These are phyloP conservation scores for Trametes pubescens DNA, from an alignment of 1,284 basidiomycete genomes.

Conservation along the genomic window DNA sequence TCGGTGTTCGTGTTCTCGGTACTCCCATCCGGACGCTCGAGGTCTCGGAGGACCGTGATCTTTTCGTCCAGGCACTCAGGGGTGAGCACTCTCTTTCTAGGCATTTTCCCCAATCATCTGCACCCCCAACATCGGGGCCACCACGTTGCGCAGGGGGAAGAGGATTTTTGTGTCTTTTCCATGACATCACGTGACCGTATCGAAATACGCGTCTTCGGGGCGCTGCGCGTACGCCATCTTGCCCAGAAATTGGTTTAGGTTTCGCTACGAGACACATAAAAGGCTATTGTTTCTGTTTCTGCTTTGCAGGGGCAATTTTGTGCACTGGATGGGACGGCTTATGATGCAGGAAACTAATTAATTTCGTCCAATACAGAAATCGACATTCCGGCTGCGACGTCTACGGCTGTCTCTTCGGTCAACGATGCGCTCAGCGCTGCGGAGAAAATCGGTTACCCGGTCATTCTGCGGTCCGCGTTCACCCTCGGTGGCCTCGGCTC, in stretches of 20 bases:
- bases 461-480: constrained; percentile 98
- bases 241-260: too few species aligned
- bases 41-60: constrained; percentile 96
- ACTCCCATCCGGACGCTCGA: constrained; percentile 96
- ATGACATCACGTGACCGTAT: constrained; percentile 19
- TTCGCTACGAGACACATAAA: too few species aligned
- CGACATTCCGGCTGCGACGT: constrained; percentile 96
- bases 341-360: background rate
- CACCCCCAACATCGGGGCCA: background rate
- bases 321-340: background rate
- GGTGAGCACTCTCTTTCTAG: constrained; percentile 57
- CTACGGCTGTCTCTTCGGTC: constrained; percentile 97
- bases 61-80: constrained; percentile 97
- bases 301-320: too few species aligned
- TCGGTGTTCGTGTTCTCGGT: constrained; percentile 95
- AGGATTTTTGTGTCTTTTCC: constrained; percentile 7
- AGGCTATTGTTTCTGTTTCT: too few species aligned
- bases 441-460: constrained; percentile 93
- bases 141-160: background rate
- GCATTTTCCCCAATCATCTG: background rate
- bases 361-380: constrained; percentile 76
- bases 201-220: background rate
- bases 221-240: background rate
- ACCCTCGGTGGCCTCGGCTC: constrained; percentile 98
- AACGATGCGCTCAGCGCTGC: constrained; percentile 93